phyloP scores from a whole-genome alignment of 352 stramenopile species.

The Phytophthora rubi region DNA sequence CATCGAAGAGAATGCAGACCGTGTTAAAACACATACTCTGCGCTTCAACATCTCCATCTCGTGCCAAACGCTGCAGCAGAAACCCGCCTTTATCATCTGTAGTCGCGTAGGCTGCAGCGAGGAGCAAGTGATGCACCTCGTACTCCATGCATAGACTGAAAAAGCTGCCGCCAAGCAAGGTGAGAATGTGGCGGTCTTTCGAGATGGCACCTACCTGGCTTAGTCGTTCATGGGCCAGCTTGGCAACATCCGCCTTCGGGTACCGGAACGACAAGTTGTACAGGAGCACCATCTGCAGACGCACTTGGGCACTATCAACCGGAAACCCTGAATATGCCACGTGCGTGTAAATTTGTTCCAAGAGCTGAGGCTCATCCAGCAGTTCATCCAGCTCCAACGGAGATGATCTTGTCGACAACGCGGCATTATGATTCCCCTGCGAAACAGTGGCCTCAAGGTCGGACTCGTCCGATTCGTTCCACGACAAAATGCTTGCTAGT shows the following conservation, averaged over 20 bases:
- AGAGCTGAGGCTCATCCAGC: constrained; percentile 49
- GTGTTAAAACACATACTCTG: constrained; percentile 68
- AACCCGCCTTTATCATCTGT: constrained; percentile 32
- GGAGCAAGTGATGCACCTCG: constrained; percentile 54
- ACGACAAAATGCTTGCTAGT: constrained; percentile 66
- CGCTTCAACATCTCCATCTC: constrained; percentile 40
- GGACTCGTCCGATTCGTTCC: constrained; percentile 47
- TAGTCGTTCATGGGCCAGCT: constrained; percentile 42
- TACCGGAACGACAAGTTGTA: constrained; percentile 83
- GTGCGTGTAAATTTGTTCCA: constrained; percentile 59
- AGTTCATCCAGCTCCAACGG: constrained; percentile 48
- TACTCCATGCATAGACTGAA: constrained; percentile 79
- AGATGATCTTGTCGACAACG: constrained; percentile 2
- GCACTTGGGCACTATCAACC: constrained; percentile 49
- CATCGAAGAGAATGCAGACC: constrained; percentile 72
- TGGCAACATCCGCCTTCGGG: constrained; percentile 59
- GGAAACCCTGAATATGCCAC: constrained; percentile 47
- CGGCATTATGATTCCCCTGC: constrained; percentile 5
- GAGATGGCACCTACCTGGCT: constrained; percentile 38
- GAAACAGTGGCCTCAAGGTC: neutral
- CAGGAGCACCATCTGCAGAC: constrained; percentile 71
- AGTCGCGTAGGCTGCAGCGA: constrained; percentile 29
- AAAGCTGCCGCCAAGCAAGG: constrained; percentile 53
- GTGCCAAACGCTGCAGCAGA: constrained; percentile 45
- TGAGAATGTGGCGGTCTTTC: constrained; percentile 33